These are phyloP conservation scores for Coffea eugenioides DNA, from an alignment of 257 asterid species.

Conservation along the genomic window DNA sequence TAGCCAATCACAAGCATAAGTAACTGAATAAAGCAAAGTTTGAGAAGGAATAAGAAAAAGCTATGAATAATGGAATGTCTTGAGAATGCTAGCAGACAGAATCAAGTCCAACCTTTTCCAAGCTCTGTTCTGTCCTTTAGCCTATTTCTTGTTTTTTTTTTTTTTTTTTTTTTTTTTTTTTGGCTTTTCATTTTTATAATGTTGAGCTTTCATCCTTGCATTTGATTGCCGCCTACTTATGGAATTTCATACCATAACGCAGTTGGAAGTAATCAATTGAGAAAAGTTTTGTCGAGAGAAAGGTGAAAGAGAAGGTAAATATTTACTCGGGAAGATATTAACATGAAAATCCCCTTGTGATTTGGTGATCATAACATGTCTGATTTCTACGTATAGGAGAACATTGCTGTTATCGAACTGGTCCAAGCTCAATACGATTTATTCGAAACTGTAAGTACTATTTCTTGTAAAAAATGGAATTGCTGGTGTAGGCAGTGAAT, in stretches of 20 bases:
- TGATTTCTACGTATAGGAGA: too few relatives aligned
- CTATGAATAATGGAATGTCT: background rate
- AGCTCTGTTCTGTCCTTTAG: background rate
- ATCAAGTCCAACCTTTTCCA: background rate
- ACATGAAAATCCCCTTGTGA: too few relatives aligned
- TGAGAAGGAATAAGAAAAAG: conserved; percentile 15
- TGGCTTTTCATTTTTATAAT: background rate
- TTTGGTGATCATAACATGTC: too few relatives aligned
- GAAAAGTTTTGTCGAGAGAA: background rate
- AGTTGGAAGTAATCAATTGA: background rate
- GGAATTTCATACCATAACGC: background rate
- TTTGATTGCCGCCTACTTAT: background rate
- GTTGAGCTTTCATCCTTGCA: background rate
- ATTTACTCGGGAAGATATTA: background rate
- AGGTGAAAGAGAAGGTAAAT: background rate
- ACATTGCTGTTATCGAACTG: too few relatives aligned
- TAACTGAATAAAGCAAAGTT: background rate
- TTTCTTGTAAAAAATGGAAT: too few relatives aligned
- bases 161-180: background rate
- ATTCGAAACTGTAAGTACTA: too few relatives aligned
- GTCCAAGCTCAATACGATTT: too few relatives aligned
- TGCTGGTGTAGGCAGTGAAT: too few relatives aligned
- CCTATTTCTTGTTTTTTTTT: background rate
- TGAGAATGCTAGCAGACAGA: conserved; percentile 2
- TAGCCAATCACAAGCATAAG: background rate